These are phyloP conservation scores for Mortierella sp. DNA, from an alignment of 371 early-diverging fungal genomes.

Conservation along the genomic window DNA sequence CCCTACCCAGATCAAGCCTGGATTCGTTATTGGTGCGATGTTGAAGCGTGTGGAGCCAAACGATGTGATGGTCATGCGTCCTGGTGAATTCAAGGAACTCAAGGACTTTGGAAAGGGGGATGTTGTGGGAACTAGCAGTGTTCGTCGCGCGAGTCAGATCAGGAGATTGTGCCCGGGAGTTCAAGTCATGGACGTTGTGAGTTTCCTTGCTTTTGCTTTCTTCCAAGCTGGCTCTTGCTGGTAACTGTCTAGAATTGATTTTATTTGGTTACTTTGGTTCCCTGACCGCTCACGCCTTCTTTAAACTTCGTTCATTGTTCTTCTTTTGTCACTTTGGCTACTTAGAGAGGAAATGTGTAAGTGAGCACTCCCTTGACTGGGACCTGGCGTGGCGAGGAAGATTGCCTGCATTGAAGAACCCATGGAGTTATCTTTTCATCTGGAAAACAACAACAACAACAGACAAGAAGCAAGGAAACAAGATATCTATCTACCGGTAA, in stretches of 20 bases:
- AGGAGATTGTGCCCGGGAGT: constrained; percentile 84
- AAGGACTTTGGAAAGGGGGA: constrained; percentile 81
- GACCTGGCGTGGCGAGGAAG: not conserved
- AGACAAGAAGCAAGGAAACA: not conserved
- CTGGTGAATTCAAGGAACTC: constrained; percentile 54
- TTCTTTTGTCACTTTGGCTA: constrained; percentile 4
- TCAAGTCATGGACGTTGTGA: constrained; percentile 85
- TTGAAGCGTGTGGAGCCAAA: constrained; percentile 89
- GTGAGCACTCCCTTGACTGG: not conserved
- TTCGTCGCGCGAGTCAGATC: constrained; percentile 93
- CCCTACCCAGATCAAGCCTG: constrained; percentile 88
- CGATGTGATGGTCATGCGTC: constrained; percentile 87
- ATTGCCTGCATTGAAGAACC: not conserved
- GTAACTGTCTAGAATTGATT: not conserved
- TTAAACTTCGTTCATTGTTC: not conserved
- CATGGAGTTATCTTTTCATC: not conserved
- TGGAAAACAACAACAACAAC: not conserved
- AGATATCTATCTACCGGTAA: no score
- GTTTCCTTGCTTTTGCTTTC: constrained; percentile 28
- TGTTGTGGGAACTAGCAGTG: constrained; percentile 93
- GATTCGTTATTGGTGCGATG: constrained; percentile 90
- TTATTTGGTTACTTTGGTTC: not conserved
- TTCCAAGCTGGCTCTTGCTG: not conserved
- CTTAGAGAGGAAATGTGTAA: constrained; percentile 14
- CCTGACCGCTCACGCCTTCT: not conserved